A percentile compares a stretch with the other conserved stretches of the same genome.
These are phyloP conservation scores for Magnusiomyces suaveolens DNA, from an alignment of 1,139 yeast species.

Conservation along the genomic window DNA sequence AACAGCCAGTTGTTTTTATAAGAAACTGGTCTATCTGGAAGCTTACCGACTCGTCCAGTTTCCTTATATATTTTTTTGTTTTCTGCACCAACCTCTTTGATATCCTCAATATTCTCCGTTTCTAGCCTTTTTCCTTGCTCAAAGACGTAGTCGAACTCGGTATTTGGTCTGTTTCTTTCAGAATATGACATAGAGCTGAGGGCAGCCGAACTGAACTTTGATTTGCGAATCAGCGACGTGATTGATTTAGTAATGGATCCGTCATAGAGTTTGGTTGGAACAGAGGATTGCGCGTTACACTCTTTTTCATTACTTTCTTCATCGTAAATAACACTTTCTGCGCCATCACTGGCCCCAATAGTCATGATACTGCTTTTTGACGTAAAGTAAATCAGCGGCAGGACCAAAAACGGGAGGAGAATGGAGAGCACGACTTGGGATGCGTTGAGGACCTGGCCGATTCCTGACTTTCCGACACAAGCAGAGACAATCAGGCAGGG, in stretches of 20 bases:
- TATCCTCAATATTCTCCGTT: background rate
- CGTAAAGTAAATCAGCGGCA: conserved; percentile 71
- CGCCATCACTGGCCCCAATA: conserved; percentile 33
- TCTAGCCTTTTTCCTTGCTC: background rate
- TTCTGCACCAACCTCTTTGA: background rate
- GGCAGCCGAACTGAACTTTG: background rate
- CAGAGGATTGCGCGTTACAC: conserved; percentile 16
- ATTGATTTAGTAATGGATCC: background rate
- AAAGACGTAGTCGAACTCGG: background rate
- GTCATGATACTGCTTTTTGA: conserved; percentile 54
- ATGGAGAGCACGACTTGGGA: conserved; percentile 70
- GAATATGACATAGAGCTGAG: background rate
- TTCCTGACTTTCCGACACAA: conserved; percentile 75
- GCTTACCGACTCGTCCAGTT: background rate
- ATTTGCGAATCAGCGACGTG: background rate
- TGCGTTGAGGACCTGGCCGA: conserved; percentile 66
- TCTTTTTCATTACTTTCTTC: conserved; percentile 20
- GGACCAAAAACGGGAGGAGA: conserved; percentile 62
- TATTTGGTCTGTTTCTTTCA: background rate
- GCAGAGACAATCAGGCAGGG: conserved; percentile 81
- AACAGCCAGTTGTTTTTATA: conserved; percentile 49
- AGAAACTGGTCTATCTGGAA: conserved; percentile 7
- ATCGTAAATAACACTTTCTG: background rate
- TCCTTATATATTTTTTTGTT: background rate
- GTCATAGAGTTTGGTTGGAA: background rate